Evolutionary conservation across 805 yeast genomes (phyloP), one percentile per base, ranked within the genome.

Genomic region (Starmerella sirachaensis): DNA sequence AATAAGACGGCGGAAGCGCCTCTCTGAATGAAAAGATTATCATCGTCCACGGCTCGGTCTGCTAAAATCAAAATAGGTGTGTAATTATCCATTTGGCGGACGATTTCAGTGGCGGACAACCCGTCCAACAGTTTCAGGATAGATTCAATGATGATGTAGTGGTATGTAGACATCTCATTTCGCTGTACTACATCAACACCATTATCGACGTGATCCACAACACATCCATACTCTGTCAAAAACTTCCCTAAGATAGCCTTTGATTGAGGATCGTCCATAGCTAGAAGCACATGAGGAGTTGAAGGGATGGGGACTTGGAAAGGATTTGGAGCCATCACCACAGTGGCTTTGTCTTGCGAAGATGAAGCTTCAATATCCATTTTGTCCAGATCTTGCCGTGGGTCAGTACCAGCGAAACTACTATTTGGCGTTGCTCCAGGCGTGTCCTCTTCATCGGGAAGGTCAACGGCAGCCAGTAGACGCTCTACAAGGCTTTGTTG

Each of bases 1-100:
- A 94, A 93, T 46, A 91, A 64, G 25, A 91, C 83, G 58, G 84
- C 94, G 41, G 82, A 77, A 83, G 85, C 85, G 4, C 95, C 96
- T 52, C 84, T 83, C 49, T 78, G 78, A 42, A 82, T 62, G 56
- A 81, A 84, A 18, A 32, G 19, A 8, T 37, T 41, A 11, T 29
- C 31, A 3, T 40, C 43, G 11, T 29, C 25, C 14, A 40, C 22
- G n/a, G 32, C 16, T 9, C 37, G 40, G 18, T 51, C 51, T 6
- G 46, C 39, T n/a, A 48, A 38, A 13, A 51, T 93, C 48, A 91
- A 78, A 45, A 91, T 82, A 10, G 97, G 97, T 0, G 95, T 83
- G 37, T 70, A 70, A 16, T 74, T 72, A 57, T 85, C 93, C 55
- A 83, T 82, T 14, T 78, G 74, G 49, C 97, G 68, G 33, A 91